Percentiles rank a stretch among this genome's conserved stretches.
These are phyloP conservation scores for Stropharia rugosoannulata DNA, from an alignment of 768 basidiomycete genomes.

Conservation along the genomic window DNA sequence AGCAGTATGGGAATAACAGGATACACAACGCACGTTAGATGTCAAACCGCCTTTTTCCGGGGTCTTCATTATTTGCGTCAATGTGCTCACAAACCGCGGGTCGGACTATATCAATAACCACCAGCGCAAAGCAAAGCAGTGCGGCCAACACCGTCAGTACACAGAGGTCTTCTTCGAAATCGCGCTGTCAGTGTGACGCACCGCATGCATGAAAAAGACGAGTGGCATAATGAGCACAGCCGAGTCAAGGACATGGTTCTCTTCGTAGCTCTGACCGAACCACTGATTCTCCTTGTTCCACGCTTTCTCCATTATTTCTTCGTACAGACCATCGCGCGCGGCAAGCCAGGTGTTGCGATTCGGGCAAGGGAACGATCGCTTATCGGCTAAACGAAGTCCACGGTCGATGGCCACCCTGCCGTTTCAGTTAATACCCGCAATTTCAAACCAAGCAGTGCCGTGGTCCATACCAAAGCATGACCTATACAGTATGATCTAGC, in stretches of 20 bases:
- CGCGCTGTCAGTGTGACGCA: constrained; percentile 30
- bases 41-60: constrained; percentile 91
- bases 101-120: constrained; percentile 56
- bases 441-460: neutral
- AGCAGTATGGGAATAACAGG: neutral
- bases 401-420: constrained; percentile 91
- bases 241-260: constrained; percentile 77
- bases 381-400: constrained; percentile 91
- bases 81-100: constrained; percentile 83
- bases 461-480: constrained; percentile 81
- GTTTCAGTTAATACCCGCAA: neutral
- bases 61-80: constrained; percentile 80
- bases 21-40: constrained; percentile 60
- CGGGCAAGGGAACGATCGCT: constrained; percentile 89
- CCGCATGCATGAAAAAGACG: constrained; percentile 87
- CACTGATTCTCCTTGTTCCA: constrained; percentile 71
- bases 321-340: constrained; percentile 83
- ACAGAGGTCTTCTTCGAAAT: neutral
- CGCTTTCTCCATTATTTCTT: constrained; percentile 88
- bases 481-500: constrained; percentile 33
- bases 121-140: too few species aligned
- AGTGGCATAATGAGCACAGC: constrained; percentile 91
- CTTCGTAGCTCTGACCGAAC: constrained; percentile 92
- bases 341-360: constrained; percentile 67
- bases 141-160: too few species aligned